Evolutionary conservation across 495 filamentous ascomycete genomes (phyloP).

Genomic region (Talaromyces trachyspermus): DNA sequence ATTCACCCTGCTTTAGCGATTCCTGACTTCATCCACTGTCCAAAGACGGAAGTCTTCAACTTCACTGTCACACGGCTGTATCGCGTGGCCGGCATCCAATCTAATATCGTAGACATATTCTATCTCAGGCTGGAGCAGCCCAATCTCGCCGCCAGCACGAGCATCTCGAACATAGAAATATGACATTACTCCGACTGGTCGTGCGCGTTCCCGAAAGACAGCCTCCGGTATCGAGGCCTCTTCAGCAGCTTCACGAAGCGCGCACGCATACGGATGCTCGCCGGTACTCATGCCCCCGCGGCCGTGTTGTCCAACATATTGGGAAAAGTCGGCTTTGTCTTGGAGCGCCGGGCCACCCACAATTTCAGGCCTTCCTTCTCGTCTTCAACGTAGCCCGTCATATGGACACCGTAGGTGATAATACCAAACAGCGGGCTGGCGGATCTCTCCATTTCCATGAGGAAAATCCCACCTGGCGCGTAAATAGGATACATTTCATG

Average conservation of each 20-base stretch:
- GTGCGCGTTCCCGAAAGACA: slow-evolving; percentile 53
- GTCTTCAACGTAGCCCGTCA: slow-evolving; percentile 66
- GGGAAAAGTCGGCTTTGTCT: slow-evolving; percentile 74
- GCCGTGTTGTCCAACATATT: slow-evolving; percentile 92
- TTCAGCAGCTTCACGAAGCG: slow-evolving; percentile 80
- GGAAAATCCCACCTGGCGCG: slow-evolving; percentile 51
- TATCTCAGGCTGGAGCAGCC: slow-evolving; percentile 85
- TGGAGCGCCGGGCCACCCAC: slow-evolving; percentile 74
- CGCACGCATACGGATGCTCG: slow-evolving; percentile 67
- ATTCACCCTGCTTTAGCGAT: slow-evolving; percentile 62
- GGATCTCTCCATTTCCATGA: slow-evolving; percentile 72
- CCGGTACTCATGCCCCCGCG: slow-evolving; percentile 81
- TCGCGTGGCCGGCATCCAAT: slow-evolving; percentile 57
- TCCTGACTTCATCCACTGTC: slow-evolving; percentile 66
- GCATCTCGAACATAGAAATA: slow-evolving; percentile 78
- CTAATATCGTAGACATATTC: slow-evolving; percentile 90
- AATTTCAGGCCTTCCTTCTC: slow-evolving; percentile 57
- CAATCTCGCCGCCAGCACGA: slow-evolving; percentile 74
- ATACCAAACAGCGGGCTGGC: slow-evolving; percentile 79
- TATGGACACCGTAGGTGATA: slow-evolving; percentile 83
- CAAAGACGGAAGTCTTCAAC: slow-evolving; percentile 77
- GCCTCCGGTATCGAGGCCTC: slow-evolving; percentile 77
- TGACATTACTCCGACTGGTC: slow-evolving; percentile 61
- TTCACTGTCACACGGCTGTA: slow-evolving; percentile 75
- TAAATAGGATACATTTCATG: slow-evolving; percentile 84